Conservation (phyloP, 208 protist genomes). For the Leishmania amazonensis region DNA sequence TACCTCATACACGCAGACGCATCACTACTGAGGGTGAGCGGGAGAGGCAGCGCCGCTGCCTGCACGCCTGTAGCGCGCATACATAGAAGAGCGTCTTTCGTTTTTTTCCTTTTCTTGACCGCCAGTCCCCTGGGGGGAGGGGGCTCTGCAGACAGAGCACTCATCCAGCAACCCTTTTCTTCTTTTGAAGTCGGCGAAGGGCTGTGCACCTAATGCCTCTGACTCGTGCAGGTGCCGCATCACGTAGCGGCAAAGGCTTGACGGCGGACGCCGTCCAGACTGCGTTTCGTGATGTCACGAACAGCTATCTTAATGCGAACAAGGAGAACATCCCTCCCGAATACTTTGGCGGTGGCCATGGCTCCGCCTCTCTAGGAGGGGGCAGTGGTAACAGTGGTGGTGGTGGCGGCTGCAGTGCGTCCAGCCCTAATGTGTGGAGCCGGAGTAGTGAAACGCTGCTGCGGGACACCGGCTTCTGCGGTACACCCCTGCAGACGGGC, state of each 20-base stretch:
- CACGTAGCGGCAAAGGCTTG: neutral
- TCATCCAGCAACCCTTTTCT: neutral
- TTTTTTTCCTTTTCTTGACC: neutral
- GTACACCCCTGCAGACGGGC: constrained; percentile 12
- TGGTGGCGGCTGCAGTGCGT: neutral
- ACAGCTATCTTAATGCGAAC: constrained; percentile 29
- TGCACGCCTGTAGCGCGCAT: neutral
- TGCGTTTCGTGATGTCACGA: constrained; percentile 43
- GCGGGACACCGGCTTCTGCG: constrained; percentile 2
- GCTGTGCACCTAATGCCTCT: neutral
- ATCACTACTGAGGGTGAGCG: neutral
- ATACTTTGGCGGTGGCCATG: neutral
- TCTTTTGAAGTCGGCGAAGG: neutral
- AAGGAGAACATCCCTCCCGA: constrained; percentile 44
- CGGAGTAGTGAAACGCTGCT: neutral
- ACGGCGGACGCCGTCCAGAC: constrained; percentile 8
- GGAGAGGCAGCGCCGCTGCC: neutral
- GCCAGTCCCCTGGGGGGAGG: neutral
- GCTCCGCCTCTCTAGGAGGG: neutral
- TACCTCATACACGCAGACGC: neutral
- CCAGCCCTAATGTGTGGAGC: neutral
- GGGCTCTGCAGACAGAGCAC: neutral
- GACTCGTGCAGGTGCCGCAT: neutral
- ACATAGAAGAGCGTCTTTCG: neutral
- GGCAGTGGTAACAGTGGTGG: neutral